These are phyloP conservation scores for Gossypium bickii DNA, from an alignment of 345 rosid species.

Conservation along the genomic window DNA sequence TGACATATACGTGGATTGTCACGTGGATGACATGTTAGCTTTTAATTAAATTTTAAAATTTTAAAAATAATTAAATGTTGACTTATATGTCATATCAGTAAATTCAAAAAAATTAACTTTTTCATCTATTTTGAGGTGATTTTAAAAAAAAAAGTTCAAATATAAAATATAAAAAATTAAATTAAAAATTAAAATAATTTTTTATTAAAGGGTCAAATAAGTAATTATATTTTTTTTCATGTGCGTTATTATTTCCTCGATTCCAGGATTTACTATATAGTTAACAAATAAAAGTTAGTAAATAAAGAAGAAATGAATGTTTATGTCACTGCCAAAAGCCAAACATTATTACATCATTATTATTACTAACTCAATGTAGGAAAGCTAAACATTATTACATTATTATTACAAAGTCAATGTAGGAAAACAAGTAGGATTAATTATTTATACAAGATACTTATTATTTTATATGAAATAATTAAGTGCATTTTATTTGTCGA, in stretches of 20 bases:
- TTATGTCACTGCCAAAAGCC: neutral
- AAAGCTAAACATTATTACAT: neutral
- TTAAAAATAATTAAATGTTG: too few species aligned
- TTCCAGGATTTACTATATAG: neutral
- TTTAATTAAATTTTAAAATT: too few species aligned
- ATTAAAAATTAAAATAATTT: too few species aligned
- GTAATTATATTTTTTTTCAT: too few species aligned
- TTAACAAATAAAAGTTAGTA: neutral
- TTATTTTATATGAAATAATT: neutral
- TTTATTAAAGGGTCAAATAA: too few species aligned
- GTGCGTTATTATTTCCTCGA: neutral
- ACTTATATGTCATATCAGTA: fast-evolving
- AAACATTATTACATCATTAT: neutral
- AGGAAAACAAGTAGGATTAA: neutral
- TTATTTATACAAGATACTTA: neutral
- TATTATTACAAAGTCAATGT: neutral
- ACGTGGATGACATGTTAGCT: too few species aligned
- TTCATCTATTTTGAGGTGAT: fast-evolving
- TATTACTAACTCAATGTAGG: neutral
- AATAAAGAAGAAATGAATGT: neutral
- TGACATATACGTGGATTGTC: too few species aligned
- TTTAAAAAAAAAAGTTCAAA: too few species aligned
- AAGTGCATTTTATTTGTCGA: too few species aligned
- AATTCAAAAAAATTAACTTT: too few species aligned
- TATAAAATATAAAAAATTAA: too few species aligned